phyloP scores from a whole-genome alignment of 495 filamentous ascomycete species.

The Aspergillus ostianus region DNA sequence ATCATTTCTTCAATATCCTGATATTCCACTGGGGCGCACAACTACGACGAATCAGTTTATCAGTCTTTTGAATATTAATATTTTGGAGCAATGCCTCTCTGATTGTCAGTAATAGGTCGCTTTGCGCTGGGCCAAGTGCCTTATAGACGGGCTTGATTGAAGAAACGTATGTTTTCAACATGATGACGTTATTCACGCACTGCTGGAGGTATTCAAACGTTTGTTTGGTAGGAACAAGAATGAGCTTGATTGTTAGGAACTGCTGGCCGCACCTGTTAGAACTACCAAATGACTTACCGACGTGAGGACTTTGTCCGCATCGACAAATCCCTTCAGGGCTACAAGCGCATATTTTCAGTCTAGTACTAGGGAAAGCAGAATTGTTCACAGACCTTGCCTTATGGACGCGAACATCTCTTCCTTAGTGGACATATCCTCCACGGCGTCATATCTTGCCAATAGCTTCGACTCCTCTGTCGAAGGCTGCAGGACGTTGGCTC shows the following conservation, averaged over 20 bases:
- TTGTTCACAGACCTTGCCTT: constrained; percentile 51
- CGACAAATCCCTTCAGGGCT: constrained; percentile 73
- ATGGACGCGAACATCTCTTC: constrained; percentile 85
- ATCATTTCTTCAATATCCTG: constrained; percentile 63
- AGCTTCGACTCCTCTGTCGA: constrained; percentile 66
- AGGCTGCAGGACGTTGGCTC: constrained; percentile 86
- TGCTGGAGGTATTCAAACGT: constrained; percentile 69
- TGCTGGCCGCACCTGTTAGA: not conserved
- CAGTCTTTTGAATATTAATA: not conserved
- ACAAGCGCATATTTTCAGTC: constrained; percentile 10
- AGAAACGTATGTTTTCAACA: constrained; percentile 77
- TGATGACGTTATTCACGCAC: constrained; percentile 80
- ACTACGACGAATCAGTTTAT: constrained; percentile 30
- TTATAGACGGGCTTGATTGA: constrained; percentile 66
- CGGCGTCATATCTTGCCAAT: constrained; percentile 70
- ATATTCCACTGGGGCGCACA: constrained; percentile 63
- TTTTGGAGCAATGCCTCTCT: constrained; percentile 46
- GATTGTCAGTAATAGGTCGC: constrained; percentile 63
- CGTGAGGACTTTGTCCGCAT: constrained; percentile 38
- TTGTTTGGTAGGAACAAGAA: constrained; percentile 63
- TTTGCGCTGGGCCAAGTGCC: constrained; percentile 63
- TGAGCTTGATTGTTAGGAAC: constrained; percentile 52
- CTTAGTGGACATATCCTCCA: constrained; percentile 79
- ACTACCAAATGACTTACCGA: constrained; percentile 22
- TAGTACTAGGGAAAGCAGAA: not conserved